Evolutionary conservation across 768 basidiomycete genomes (phyloP).

Genomic region (Pisolithus albus): DNA sequence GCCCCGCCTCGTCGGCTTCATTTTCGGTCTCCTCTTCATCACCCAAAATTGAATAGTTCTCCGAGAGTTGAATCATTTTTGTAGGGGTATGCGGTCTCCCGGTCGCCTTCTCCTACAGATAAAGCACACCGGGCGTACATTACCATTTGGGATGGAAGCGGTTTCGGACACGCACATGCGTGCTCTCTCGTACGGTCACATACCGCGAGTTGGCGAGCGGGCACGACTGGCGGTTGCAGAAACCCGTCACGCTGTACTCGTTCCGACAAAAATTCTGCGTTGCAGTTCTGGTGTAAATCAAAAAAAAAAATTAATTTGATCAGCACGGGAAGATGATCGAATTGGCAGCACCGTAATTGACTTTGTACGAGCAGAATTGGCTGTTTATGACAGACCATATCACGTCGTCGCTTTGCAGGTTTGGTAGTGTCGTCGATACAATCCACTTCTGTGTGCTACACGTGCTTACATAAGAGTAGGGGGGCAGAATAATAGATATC

Average conservation of each 20-base stretch:
- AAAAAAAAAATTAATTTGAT: no score
- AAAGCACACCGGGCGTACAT: neutral
- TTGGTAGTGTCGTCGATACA: no score
- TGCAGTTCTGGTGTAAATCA: constrained; percentile 55
- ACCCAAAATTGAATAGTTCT: constrained; percentile 39
- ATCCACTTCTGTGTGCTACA: no score
- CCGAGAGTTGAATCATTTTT: no score
- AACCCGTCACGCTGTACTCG: constrained; percentile 96
- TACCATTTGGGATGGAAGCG: no score
- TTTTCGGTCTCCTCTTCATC: constrained; percentile 48
- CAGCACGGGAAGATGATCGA: constrained; percentile 4
- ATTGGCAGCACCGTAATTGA: constrained; percentile 63
- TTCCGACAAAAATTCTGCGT: constrained; percentile 99
- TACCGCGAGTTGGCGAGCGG: constrained; percentile 97
- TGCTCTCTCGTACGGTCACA: constrained; percentile 94
- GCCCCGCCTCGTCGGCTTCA: constrained; percentile 24
- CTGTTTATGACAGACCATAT: constrained; percentile 95
- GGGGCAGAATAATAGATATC: no score
- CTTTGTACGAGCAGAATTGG: constrained; percentile 99
- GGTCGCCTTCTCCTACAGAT: no score
- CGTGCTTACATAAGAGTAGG: no score
- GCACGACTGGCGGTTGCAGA: constrained; percentile 93
- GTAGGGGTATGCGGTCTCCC: no score
- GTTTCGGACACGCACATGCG: neutral
- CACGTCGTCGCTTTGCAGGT: constrained; percentile 90